These are phyloP conservation scores for Physaria fendleri DNA, from an alignment of 345 rosid species.

Conservation along the genomic window DNA sequence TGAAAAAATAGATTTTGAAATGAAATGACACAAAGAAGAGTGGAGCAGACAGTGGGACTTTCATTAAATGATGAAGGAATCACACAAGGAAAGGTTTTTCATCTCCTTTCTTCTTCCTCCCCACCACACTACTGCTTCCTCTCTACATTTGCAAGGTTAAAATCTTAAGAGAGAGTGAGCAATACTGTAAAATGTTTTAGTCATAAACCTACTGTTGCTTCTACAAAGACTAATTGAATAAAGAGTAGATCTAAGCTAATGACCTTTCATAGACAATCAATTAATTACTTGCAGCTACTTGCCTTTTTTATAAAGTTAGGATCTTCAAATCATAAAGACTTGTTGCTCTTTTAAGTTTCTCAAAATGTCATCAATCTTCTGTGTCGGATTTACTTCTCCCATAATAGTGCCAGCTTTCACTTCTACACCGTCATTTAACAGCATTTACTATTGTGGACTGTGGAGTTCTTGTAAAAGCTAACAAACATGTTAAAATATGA, in stretches of 20 bases:
- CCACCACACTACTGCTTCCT: constrained; percentile 16
- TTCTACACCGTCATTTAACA: constrained; percentile 33
- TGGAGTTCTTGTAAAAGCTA: constrained; percentile 22
- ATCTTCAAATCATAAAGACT: not conserved
- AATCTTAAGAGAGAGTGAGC: not conserved
- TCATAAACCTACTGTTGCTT: not conserved
- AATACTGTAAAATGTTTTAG: not conserved
- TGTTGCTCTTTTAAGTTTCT: constrained; percentile 10
- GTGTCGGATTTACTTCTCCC: constrained; percentile 22
- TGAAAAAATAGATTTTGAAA: constrained; percentile 12
- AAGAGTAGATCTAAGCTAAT: not conserved
- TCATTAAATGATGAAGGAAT: constrained; percentile 27
- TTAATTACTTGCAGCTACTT: constrained; percentile 19
- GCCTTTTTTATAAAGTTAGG: not conserved
- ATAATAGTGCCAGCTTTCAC: constrained; percentile 30
- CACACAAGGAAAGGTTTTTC: constrained; percentile 27
- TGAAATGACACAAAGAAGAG: constrained; percentile 19
- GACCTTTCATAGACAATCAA: not conserved
- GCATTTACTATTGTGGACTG: constrained; percentile 27
- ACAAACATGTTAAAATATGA: constrained; percentile 15
- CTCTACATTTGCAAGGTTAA: constrained; percentile 8
- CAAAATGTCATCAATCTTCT: constrained; percentile 4
- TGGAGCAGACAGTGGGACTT: constrained; percentile 26
- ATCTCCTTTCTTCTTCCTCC: constrained; percentile 26
- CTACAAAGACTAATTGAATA: not conserved